Evolutionary conservation across 352 stramenopile genomes (phyloP), one percentile per base, ranked within the genome.

Genomic region (Phytophthora lateralis): DNA sequence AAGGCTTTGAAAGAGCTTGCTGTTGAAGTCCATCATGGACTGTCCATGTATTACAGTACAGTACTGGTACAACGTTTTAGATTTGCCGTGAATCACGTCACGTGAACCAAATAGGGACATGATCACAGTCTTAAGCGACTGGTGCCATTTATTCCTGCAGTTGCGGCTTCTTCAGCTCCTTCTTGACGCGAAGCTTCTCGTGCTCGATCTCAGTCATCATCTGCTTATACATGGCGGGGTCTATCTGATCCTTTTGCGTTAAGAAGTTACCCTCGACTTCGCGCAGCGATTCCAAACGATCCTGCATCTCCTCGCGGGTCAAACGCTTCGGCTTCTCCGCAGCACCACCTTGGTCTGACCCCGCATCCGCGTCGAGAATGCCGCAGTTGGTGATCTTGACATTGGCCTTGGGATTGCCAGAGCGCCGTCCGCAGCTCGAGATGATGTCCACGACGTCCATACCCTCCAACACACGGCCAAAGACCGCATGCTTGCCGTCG

Each of bases 401-500:
- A 10, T 83, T 68, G 11, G 81, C 74, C 14, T 70, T 88, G 5
- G 96, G 96, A 35, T 81, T 89, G 43, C 97, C 97, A 39, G 75
- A 97, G 62, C 91, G 84, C 38, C 75, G 88, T 17, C 85, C 85
- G 35, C 78, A 89, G 58, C 80, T 88, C 51, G 80, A 84, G 45
- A 98, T 72, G 41, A 85, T 89, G 57, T 98, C 95, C n/a, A 98
- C 89, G 30, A 98, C 75, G 65, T 97, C 88, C 78, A 92, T 91
- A 41, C 92, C 92, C 48, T 97, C 89, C 32, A 95, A 42, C 7
- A 97, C 90, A 46, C 78, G 76, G 27, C 96, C 96, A 77, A 99
- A 98, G 0, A 99, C 97, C 24, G 97, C 82, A 83, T 99, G 97
- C 73, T 97, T 98, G 49, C 95, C 95, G 62, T 99, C 95, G 30